Conservation (phyloP, 768 basidiomycete genomes). For the Dacryopinax primogenitus region DNA sequence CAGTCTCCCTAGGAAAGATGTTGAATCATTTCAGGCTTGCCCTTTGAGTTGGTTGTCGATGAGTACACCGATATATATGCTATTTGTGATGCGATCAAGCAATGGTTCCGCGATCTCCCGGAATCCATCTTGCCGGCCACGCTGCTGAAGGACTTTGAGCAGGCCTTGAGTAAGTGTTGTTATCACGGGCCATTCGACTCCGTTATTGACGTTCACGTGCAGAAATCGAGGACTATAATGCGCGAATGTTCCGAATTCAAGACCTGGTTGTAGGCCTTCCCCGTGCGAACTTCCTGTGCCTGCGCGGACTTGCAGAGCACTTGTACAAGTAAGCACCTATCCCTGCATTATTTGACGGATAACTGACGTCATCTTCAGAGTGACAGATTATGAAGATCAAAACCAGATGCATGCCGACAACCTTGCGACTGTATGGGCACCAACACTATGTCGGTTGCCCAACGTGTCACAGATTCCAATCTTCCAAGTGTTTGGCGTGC, state of each 20-base stretch:
- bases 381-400: constrained; percentile 76
- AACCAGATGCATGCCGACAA: constrained; percentile 85
- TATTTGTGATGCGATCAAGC: constrained; percentile 69
- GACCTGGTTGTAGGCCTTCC: constrained; percentile 57
- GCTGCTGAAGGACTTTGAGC: constrained; percentile 55
- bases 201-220: constrained; percentile 14
- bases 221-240: constrained; percentile 60
- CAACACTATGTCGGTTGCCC: constrained; percentile 12
- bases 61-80: constrained; percentile 62
- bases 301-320: constrained; percentile 68
- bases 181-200: constrained; percentile 8
- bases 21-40: constrained; percentile 28
- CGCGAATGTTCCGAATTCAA: constrained; percentile 51
- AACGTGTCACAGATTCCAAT: not conserved
- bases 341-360: not conserved
- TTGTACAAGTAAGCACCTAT: constrained; percentile 44
- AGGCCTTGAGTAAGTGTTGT: constrained; percentile 49
- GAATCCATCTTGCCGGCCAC: constrained; percentile 63
- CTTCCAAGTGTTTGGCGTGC: constrained; percentile 11
- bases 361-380: constrained; percentile 31
- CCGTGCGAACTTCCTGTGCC: constrained; percentile 59
- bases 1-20: constrained; percentile 36
- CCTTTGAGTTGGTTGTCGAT: constrained; percentile 26
- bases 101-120: constrained; percentile 73
- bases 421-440: constrained; percentile 55